Evolutionary conservation across 2,329 filamentous ascomycete species (phyloP), one percentile per base, ranked within the genome.

Genomic region (Pezicula carpinea): DNA sequence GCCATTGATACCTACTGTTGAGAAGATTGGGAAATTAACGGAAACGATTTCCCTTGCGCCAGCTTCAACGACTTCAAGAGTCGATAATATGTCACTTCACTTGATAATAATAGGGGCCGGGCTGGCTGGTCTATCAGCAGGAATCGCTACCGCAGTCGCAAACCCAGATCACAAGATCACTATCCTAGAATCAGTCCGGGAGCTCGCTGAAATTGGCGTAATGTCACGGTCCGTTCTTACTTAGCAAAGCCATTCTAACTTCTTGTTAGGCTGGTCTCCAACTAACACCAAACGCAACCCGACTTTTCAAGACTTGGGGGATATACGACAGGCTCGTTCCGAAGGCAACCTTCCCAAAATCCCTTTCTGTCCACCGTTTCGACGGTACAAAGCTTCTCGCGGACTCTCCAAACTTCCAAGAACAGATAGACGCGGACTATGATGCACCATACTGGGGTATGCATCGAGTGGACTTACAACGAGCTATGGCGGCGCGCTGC

Each of bases 341-440:
- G 3, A 49, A 45, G 34, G 56, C 75, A 5, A 57, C 59, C 3
- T 56, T 53, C 39, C 80, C 80, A 0, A 68, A 64, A 0, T 66
- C 66, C 1, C 62, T 82, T 1, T 67, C 70, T 2, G 73, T 83
- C 5, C 72, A 74, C 47, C 68, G 76, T 17, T 84, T 79, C 58
- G 67, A 72, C 5, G 74, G 76, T 14, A 57, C 54, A 1, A 59
- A 60, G 41, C n/a, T 58, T 1, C 68, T 38, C 62, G 53, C 58
- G 14, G 43, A 49, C 32, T 50, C 53, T 15, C 48, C 52, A 1
- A 39, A 53, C 10, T 62, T 63, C 41, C 55, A 61, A 52, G 48
- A 52, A 17, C 52, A 57, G 19, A 57, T 61, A 6, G 19, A 39
- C 7, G 42, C 41, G 4, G 44, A 51, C 5, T 59, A 62, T 36